Percentiles rank a stretch among this genome's conserved stretches.
Evolutionary conservation across 2,329 filamentous ascomycete species (phyloP).

Genomic region (Leptographium wingfieldii): DNA sequence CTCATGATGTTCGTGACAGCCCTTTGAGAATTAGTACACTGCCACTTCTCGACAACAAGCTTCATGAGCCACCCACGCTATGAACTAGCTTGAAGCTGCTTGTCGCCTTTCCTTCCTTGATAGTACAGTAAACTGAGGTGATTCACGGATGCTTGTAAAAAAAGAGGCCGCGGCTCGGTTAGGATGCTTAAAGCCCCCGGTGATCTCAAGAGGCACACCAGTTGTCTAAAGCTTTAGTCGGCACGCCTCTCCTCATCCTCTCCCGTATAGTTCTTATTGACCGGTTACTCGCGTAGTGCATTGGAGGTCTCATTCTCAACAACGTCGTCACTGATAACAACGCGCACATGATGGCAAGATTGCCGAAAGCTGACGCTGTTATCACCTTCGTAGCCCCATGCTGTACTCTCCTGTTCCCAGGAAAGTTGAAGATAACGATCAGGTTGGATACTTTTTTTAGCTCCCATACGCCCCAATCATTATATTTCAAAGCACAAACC

Average conservation of each 20-base stretch:
- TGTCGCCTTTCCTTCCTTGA: no score
- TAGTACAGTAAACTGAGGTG: no score
- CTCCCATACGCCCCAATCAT: background rate
- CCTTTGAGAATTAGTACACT: no score
- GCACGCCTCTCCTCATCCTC: background rate
- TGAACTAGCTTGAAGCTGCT: background rate
- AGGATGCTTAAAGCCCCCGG: no score
- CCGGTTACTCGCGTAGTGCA: background rate
- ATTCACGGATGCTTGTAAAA: no score
- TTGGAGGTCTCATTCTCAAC: background rate
- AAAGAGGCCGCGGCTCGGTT: no score
- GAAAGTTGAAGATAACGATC: background rate
- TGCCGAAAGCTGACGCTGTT: background rate
- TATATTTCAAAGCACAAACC: background rate
- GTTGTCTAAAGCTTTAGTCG: background rate
- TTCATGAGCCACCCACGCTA: background rate
- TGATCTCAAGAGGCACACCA: background rate
- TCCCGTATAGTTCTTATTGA: background rate
- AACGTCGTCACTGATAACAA: background rate
- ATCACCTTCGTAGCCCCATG: background rate
- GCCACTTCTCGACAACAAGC: no score
- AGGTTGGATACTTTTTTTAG: background rate
- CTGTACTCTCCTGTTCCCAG: background rate
- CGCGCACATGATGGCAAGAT: background rate
- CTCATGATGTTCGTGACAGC: background rate